A percentile compares a stretch with the other conserved stretches of the same genome.
phyloP scores from a whole-genome alignment of 1,284 basidiomycete species.

The Pseudozyma flocculosa region DNA sequence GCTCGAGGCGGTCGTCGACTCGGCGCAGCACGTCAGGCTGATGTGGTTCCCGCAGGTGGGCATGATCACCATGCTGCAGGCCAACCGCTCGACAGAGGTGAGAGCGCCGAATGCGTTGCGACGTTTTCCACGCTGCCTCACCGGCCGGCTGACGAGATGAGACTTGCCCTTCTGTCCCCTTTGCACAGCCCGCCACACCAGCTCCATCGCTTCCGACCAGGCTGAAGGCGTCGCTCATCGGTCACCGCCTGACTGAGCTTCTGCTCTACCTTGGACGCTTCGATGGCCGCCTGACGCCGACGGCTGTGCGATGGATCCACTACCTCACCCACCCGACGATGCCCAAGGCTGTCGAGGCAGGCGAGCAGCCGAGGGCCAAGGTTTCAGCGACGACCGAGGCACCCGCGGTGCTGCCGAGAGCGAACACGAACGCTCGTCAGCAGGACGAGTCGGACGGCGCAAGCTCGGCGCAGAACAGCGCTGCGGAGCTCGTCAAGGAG shows the following conservation, averaged over 20 bases:
- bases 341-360: slow-evolving; percentile 5
- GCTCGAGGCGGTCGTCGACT: slow-evolving; percentile 56
- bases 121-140: no score
- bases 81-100: slow-evolving; percentile 77
- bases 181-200: slow-evolving; percentile 8
- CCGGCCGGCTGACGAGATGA: no score
- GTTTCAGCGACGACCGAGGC: slow-evolving; percentile 23
- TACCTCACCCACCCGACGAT: slow-evolving; percentile 29
- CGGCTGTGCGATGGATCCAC: slow-evolving; percentile 31
- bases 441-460: background rate
- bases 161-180: no score
- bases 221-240: slow-evolving; percentile 23
- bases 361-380: slow-evolving; percentile 1
- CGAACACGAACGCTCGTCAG: no score
- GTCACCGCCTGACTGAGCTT: slow-evolving; percentile 30
- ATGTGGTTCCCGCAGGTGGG: slow-evolving; percentile 92
- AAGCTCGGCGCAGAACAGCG: background rate
- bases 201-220: slow-evolving; percentile 10
- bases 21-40: slow-evolving; percentile 80
- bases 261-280: slow-evolving; percentile 36
- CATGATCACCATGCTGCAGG: slow-evolving; percentile 71
- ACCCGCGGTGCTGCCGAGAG: slow-evolving; percentile 57
- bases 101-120: no score
- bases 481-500: background rate
- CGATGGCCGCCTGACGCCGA: slow-evolving; percentile 15